phyloP scores from a whole-genome alignment of 768 basidiomycete genomes.

The Podaxis carcinomalis region DNA sequence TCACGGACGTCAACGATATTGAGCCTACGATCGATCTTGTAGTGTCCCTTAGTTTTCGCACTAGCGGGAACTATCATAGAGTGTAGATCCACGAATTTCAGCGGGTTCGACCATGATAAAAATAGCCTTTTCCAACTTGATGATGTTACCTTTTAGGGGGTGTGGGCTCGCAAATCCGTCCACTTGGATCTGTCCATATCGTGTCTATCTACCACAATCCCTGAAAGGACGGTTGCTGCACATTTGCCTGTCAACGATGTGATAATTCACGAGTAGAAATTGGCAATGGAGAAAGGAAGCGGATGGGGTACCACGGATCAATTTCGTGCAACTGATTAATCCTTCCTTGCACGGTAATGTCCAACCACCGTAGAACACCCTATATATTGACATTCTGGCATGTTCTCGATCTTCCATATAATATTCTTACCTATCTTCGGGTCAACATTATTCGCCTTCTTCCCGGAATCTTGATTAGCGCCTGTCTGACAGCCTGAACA shows the following conservation, averaged over 20 bases:
- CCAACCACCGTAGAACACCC: not conserved
- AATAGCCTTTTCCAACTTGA: not conserved
- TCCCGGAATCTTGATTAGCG: not conserved
- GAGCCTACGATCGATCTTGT: not conserved
- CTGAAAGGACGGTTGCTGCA: not conserved
- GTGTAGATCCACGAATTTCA: not conserved
- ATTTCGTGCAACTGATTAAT: not conserved
- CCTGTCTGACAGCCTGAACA: not conserved
- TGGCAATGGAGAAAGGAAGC: not conserved
- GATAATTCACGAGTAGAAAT: not conserved
- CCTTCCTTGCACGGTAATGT: not conserved
- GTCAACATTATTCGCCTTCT: not conserved
- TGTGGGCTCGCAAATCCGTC: not conserved
- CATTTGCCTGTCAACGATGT: not conserved
- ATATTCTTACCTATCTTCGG: not conserved
- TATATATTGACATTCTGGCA: not conserved
- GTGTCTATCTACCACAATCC: not conserved
- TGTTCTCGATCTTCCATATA: not conserved
- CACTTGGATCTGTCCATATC: not conserved
- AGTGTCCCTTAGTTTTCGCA: not conserved
- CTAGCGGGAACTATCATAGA: not conserved
- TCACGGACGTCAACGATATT: not conserved
- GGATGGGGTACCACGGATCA: not conserved
- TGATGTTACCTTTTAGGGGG: not conserved
- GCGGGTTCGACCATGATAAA: not conserved